A percentile compares a stretch with the other conserved stretches of the same genome.
phyloP scores from a whole-genome alignment of 2,329 filamentous ascomycete species.

The Ramularia endophylla region DNA sequence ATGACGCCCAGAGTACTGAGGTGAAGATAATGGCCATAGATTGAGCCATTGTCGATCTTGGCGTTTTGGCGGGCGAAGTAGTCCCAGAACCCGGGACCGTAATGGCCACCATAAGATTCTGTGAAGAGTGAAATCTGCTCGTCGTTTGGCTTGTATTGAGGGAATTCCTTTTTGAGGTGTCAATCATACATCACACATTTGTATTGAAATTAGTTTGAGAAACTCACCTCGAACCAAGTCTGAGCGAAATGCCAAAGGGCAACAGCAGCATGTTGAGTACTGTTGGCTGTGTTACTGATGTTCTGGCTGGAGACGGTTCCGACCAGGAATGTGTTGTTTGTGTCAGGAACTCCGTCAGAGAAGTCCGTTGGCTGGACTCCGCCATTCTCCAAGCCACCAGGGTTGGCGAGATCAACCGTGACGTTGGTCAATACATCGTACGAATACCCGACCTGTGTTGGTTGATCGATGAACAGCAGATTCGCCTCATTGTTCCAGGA shows the following conservation, averaged over 20 bases:
- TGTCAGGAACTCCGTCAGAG: conserved; percentile 32
- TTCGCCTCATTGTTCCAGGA: conserved; percentile 56
- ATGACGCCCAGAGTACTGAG: conserved; percentile 51
- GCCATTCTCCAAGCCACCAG: conserved; percentile 4
- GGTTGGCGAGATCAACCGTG: conserved; percentile 16
- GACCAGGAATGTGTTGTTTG: conserved; percentile 27
- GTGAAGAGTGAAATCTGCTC: conserved; percentile 56
- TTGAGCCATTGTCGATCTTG: conserved; percentile 45
- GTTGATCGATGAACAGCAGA: conserved; percentile 45
- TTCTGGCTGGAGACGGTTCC: conserved; percentile 58
- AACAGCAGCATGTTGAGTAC: conserved; percentile 27
- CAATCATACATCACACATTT: too few relatives aligned
- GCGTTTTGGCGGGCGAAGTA: conserved; percentile 55
- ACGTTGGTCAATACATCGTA: conserved; percentile 30
- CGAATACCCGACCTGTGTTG: conserved; percentile 28
- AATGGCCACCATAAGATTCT: conserved; percentile 63
- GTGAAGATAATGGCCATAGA: conserved; percentile 37
- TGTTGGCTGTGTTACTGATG: conserved; percentile 22
- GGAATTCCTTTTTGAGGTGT: conserved; percentile 25
- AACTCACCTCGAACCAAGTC: conserved; percentile 37
- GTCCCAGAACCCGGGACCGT: conserved; percentile 44
- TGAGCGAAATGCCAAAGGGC: conserved; percentile 61
- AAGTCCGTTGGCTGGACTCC: conserved; percentile 19
- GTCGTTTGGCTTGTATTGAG: conserved; percentile 40
- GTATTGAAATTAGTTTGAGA: too few relatives aligned